Evolutionary conservation across 257 asterid genomes (phyloP), one percentile per base, ranked within the genome.

Genomic region (Fraxinus pennsylvanica): DNA sequence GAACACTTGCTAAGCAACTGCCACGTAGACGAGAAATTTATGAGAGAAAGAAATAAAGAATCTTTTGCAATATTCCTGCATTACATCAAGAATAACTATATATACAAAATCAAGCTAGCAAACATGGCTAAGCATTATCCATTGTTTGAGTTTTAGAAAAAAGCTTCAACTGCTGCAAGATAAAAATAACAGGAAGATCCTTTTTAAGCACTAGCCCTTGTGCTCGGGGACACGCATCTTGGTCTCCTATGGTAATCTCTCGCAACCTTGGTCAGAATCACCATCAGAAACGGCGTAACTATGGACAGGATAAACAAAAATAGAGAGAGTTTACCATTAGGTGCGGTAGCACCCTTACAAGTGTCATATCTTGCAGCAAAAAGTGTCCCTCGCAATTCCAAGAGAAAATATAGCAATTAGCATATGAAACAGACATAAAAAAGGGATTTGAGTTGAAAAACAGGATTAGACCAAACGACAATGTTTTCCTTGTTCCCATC

Each of bases 381-480:
- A 30, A 86, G 77, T 13, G 90, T 83, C 17, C 87, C 80, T 36
- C 83, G 79, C 0, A 85, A 81, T 78, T 88, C 92, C 8, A 85
- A 76, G 8, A 88, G 87, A 39, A 84, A 68, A 41, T 75, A 10
- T 78, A 87, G 84, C 83, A 88, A 33, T 33, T 33, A 33, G 36
- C 36, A 4, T 81, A 68, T 85, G 88, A 22, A 87, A 33, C 75
- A 3, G 91, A 83, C 80, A 84, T 81, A 1, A 54, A 88, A 76
- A 90, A 88, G 0, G 90, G 90, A 7, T 84, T n/a, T 0, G 95
- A 88, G 73, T 90, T 88, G 77, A 83, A 86, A 4, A 86, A 3
- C 74, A 86, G 71, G 78, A 89, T 85, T 0, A 86, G 13, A 2
- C 88, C 78, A 13, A 75, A 89, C 0, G 80, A 0, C 0, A 78